Evolutionary conservation across 495 filamentous ascomycete genomes (phyloP).

Genomic region (Tuber indicum): DNA sequence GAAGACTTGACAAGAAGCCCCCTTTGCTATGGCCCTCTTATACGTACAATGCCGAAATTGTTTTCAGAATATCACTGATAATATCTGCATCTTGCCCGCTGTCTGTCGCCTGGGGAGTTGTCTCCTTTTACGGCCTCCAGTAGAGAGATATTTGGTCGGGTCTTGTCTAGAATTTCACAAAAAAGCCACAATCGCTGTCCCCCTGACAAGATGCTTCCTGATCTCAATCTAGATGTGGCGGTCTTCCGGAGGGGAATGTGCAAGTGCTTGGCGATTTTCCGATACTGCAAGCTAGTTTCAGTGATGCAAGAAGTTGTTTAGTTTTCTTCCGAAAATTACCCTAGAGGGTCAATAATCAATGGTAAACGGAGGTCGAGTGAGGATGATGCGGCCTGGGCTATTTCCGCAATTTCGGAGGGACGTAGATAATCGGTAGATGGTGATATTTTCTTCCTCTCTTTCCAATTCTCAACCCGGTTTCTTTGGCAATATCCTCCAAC

Average conservation of each 20-base stretch:
- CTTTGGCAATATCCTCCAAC: neutral
- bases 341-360: neutral
- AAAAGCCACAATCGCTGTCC: neutral
- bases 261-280: neutral
- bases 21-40: neutral
- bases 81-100: neutral
- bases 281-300: neutral
- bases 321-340: neutral
- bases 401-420: neutral
- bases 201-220: neutral
- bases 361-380: neutral
- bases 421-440: neutral
- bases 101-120: neutral
- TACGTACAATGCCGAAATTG: neutral
- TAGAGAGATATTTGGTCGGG: neutral
- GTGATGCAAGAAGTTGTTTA: neutral
- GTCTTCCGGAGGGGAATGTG: neutral
- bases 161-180: neutral
- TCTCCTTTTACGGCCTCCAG: no score
- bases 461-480: neutral
- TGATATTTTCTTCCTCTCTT: neutral
- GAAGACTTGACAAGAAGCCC: neutral
- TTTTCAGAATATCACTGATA: neutral
- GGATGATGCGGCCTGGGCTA: neutral
- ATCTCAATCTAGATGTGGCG: neutral